Evolutionary conservation across 352 stramenopile genomes (phyloP), one percentile per base, ranked within the genome.

Genomic region (Phytophthora hybrid): DNA sequence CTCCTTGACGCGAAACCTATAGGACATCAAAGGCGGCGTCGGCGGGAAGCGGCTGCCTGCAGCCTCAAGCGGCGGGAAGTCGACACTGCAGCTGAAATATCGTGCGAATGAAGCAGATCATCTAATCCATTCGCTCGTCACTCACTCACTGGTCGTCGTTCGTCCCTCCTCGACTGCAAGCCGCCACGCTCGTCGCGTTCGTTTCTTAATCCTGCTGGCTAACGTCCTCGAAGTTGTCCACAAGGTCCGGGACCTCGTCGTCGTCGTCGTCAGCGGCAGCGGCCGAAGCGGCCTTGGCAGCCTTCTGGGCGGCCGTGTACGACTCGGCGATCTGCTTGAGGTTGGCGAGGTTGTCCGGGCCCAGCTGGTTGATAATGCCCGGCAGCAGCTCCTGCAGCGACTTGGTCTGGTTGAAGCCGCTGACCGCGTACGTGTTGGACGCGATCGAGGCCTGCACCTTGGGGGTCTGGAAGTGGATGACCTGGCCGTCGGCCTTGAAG

Each of bases 401-500:
- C 87, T 99, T 99, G 71, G 92, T 99, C 82, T 99, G 93, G 74
- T 90, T 93, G 62, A 90, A 87, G 74, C 98, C 98, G 59, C 85
- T 97, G 47, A 99, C 96, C 51, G 99, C 98, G 87, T 98, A 99
- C 59, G 98, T 99, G 88, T 99, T 99, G 71, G 97, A 97, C 31
- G 87, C 83, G 80, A 99, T 98, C 46, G 97, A 97, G 57, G 97
- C 97, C 84, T 99, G 97, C 53, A 99, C 97, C 92, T 99, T 99
- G 44, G 98, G 98, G 77, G 91, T 94, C 61, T 94, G 85, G 78
- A 99, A 99, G 83, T 99, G 97, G 82, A 99, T 99, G 19, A 99
- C 97, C 77, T 98, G 98, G 76, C 97, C 97, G 69, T 99, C 98
- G 8, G 98, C 94, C 90, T 99, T 99, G 93, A 99, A 99, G 75